phyloP scores from a whole-genome alignment of 2,329 filamentous ascomycete genomes.

The Trichoderma simmonsii region DNA sequence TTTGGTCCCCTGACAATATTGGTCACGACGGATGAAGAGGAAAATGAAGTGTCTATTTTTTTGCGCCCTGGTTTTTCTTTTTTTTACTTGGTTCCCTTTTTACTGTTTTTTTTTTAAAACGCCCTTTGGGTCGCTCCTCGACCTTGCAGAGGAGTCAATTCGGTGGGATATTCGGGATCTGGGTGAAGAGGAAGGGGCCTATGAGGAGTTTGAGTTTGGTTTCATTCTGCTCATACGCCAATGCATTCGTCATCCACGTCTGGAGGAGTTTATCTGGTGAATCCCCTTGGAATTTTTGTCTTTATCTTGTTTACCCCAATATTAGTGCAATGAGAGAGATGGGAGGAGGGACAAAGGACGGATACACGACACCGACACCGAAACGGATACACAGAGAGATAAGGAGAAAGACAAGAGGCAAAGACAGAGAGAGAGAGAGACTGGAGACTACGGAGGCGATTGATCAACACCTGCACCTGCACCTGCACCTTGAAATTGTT shows the following conservation, averaged over 20 bases:
- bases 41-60: not conserved
- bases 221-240: not conserved
- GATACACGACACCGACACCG: not conserved
- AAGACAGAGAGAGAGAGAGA: not conserved
- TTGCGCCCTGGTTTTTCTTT: not conserved
- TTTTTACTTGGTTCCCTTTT: not conserved
- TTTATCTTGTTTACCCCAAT: not conserved
- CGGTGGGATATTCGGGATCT: not conserved
- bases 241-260: not conserved
- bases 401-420: not conserved
- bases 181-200: not conserved
- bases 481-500: not conserved
- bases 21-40: conserved; percentile 1
- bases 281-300: not conserved
- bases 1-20: not conserved
- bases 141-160: not conserved
- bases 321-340: not conserved
- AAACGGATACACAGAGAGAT: not conserved
- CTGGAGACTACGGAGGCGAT: not conserved
- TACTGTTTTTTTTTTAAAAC: not conserved
- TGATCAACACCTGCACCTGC: not conserved
- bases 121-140: not conserved
- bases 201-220: not conserved
- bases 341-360: not conserved
- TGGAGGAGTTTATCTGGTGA: conserved; percentile 5